These are phyloP conservation scores for Gentiana dahurica DNA, from an alignment of 257 asterid genomes.

Conservation along the genomic window DNA sequence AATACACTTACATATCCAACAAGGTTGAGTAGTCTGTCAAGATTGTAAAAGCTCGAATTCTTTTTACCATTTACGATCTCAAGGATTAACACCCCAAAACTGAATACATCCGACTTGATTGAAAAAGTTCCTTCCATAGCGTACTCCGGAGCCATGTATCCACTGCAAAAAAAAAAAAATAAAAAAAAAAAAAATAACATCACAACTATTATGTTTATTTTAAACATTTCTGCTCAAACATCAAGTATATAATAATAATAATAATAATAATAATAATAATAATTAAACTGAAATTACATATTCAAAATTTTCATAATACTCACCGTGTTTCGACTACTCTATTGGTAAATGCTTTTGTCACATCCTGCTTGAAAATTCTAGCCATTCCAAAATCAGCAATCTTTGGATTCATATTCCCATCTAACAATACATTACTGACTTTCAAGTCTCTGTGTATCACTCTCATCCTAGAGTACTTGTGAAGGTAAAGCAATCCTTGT, in stretches of 20 bases:
- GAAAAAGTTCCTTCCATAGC: constrained; percentile 63
- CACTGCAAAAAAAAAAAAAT: constrained; percentile 18
- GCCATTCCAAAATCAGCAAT: constrained; percentile 67
- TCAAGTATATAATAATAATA: no score
- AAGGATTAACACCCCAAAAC: constrained; percentile 45
- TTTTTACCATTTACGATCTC: constrained; percentile 52
- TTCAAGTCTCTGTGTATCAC: constrained; percentile 56
- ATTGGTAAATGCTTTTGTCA: constrained; percentile 34
- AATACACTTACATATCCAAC: constrained; percentile 43
- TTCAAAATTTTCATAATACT: constrained; percentile 5
- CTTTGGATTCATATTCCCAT: constrained; percentile 50
- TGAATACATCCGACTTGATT: constrained; percentile 49
- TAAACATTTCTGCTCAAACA: no score
- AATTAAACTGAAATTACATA: neutral
- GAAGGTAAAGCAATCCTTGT: constrained; percentile 57
- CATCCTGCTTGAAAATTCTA: constrained; percentile 36
- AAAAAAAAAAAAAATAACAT: neutral
- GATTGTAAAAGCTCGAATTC: constrained; percentile 27
- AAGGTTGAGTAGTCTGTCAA: constrained; percentile 39
- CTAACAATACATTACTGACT: constrained; percentile 46
- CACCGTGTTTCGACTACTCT: constrained; percentile 53
- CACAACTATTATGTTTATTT: neutral
- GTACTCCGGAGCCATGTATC: constrained; percentile 70
- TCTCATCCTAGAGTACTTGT: constrained; percentile 44
- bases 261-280: no score